Evolutionary conservation across 1,139 yeast genomes (phyloP), one percentile per base, ranked within the genome.

Genomic region (Meyerozyma guilliermondii): DNA sequence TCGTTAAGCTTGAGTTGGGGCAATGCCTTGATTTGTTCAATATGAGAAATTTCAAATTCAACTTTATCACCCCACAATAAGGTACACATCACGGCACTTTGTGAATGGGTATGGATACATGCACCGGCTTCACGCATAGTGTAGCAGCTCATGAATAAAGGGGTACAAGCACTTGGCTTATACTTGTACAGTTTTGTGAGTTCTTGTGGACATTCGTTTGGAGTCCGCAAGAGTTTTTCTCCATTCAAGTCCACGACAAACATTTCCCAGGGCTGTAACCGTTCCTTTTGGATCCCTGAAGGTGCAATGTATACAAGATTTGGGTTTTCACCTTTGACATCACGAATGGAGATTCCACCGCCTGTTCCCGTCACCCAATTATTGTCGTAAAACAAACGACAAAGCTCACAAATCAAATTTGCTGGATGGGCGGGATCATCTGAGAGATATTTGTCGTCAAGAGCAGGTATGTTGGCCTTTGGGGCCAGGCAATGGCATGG

Each of bases 361-460:
- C 96, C 97, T 1, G 98, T 91, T 4, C 97, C 98, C 0, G 96
- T 85, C 49, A 88, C 94, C 96, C 97, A 89, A 44, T 87, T 84
- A 57, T 84, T 83, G 54, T 79, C 74, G 59, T 86, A 91, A 58
- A 91, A 87, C 24, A 78, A 66, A 41, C 79, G 71, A 60, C 97
- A 89, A 33, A 91, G 71, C 50, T 85, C 87, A 59, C 96, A 88
- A 49, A 91, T 86, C 53, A 86, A 66, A 54, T 85, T 84, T 4
- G 96, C 95, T 0, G 96, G 96, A 58, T 88, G 95, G 38, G 67
- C 61, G 6, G 84, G 80, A 54, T 84, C 83, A 17, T 42, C 38
- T 14, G 43, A 44, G 24, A 44, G 17, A 34, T 29, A 34, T 18
- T 44, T 29, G 22, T 42, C 45, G 16, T 41, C 33, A 10, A 29